Base-by-base conservation (phyloP, 441 rosid genomes). In the Breynia disticha region DNA sequence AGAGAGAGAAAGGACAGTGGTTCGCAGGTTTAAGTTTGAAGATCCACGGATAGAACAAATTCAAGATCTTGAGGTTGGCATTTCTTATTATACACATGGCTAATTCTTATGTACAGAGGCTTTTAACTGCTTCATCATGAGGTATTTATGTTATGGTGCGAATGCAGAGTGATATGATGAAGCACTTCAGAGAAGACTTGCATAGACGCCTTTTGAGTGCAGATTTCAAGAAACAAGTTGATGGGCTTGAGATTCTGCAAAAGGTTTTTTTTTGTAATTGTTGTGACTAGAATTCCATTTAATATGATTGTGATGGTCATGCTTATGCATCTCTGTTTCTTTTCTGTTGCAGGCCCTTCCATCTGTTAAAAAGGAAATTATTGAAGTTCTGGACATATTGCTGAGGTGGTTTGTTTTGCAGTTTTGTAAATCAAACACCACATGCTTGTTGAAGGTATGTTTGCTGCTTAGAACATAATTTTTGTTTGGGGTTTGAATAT, bases 31-130 rank as follows among this genome's bases (percentile, higher is more conserved):
- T 66, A 95, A 95, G 69, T 95, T 95, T 84, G 99, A 95, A 72
- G 99, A 95, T 66, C 77, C 70, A 20, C 86, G 99, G 54, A 71
- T 82, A 5, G 99, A 90, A 61, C 98, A 88, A 68, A 84, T 95
- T 75, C 99, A 86, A 69, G 99, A 95, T 70, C 96, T 95, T 67
- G 99, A 95, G 98, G 99, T 95, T 68, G 69, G 68, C 64, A 46
- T 63, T 65, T n/a, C 44, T 45, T n/a, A n/a, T n/a, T n/a, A n/a
- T n/a, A n/a, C n/a, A n/a, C n/a, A n/a, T 39, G 7, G 32, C 32
- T 24, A 24, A 2, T 24, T 24, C 32, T 24, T 24, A 24, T 24
- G 32, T 24, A 24, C 32, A 2, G 32, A 3, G 7, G 7, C 7
- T 24, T 24, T 24, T 24, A 2, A 24, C 4, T 7, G 32, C 7